Percentiles rank a stretch among this genome's conserved stretches.
phyloP scores from a whole-genome alignment of 2,329 filamentous ascomycete genomes.

The Acrodontium crateriforme region DNA sequence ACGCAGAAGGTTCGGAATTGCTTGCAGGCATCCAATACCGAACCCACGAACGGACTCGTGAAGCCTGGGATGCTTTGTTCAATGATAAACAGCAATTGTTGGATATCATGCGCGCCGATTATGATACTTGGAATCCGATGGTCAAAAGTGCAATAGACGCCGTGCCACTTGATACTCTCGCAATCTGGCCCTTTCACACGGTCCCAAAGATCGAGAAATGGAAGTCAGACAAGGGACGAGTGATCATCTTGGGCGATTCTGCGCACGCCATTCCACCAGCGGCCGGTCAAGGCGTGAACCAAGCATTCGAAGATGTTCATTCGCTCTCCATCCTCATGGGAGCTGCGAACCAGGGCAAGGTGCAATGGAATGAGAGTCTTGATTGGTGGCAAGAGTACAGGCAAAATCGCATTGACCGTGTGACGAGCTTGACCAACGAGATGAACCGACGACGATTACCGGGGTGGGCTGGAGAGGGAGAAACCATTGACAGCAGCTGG shows the following conservation, averaged over 20 bases:
- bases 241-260: constrained; percentile 43
- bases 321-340: constrained; percentile 29
- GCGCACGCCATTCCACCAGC: constrained; percentile 43
- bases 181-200: constrained; percentile 8
- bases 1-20: constrained; percentile 19
- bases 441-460: too few species aligned
- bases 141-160: constrained; percentile 3
- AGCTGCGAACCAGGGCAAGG: too few species aligned
- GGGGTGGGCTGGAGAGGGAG: too few species aligned
- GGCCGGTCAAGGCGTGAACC: constrained; percentile 43
- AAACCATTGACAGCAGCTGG: too few species aligned
- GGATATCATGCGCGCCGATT: constrained; percentile 1
- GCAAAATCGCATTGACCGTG: constrained; percentile 12
- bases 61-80: constrained; percentile 20
- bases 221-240: constrained; percentile 26
- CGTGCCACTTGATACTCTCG: constrained; percentile 3
- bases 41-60: constrained; percentile 17
- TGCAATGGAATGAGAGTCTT: too few species aligned
- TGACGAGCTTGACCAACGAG: constrained; percentile 9
- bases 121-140: constrained; percentile 3
- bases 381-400: constrained; percentile 11
- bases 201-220: constrained; percentile 31
- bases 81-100: constrained; percentile 11
- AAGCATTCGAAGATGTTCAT: constrained; percentile 43
- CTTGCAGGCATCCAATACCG: constrained; percentile 21